Evolutionary conservation across 2,329 filamentous ascomycete species (phyloP), one percentile per base, ranked within the genome.

Genomic region (Cladosporium sp.): DNA sequence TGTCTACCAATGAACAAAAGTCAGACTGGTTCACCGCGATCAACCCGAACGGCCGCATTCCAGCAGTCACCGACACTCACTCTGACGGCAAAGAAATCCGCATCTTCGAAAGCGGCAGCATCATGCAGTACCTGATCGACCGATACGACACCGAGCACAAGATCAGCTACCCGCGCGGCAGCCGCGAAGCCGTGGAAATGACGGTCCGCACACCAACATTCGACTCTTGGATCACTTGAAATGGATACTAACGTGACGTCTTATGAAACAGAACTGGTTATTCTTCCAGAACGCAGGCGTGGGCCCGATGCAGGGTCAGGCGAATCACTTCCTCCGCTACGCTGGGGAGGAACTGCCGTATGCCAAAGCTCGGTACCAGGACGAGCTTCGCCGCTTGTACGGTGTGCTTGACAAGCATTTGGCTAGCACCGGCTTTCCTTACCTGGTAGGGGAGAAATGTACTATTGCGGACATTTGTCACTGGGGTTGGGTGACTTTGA

Each of bases 31-130:
- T 92, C 75, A 82, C 93, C 25, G 85, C 86, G 54, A 93, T 96
- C 75, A 96, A 95, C 75, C 91, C 91, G 64, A 96, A 96, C 72
- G 91, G 91, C 63, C 88, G 90, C 66, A 94, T 96, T 66, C 91
- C 91, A 3, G 90, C 90, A 59, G 68, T 96, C 51, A 93, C 89
- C 14, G 91, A 95, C 75, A 88, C 80, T 6, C 49, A 45, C 42
- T 76, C 78, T 4, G 86, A 92, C 70, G 58, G 52, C 22, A 20
- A 89, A 64, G 76, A 87, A 71, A 89, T 94, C 70, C 81, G 82
- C 60, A 72, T 95, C 22, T 95, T 92, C 69, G 61, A 63, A 39
- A 62, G 60, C 22, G 61, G 61, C 28, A 56, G 56, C 37, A 61
- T 63, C 30, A 45, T 63, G 51, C 55, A 63, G 39, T 63, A 63